phyloP scores from a whole-genome alignment of 768 basidiomycete genomes.

The Jaapia argillacea region DNA sequence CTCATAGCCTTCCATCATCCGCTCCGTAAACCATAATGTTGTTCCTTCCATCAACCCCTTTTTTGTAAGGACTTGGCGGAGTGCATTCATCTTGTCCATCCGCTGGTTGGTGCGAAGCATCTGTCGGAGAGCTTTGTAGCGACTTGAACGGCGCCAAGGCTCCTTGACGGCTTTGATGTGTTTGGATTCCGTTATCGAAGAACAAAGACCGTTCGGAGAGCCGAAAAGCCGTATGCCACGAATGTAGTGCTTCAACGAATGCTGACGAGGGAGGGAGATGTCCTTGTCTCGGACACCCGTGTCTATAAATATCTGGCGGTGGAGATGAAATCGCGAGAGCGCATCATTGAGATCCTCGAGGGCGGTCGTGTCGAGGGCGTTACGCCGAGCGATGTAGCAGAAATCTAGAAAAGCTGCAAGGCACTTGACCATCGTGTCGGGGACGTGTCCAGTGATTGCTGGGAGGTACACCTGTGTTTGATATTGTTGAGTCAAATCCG shows the following conservation, averaged over 20 bases:
- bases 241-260: background rate
- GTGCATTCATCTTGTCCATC: conserved; percentile 4
- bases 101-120: conserved; percentile 8
- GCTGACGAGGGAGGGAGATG: background rate
- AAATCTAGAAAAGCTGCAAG: conserved; percentile 20
- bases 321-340: background rate
- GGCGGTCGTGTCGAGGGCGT: conserved; percentile 10
- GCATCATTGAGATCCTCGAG: conserved; percentile 11
- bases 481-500: conserved; percentile 1
- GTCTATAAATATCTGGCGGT: background rate
- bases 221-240: conserved; percentile 4
- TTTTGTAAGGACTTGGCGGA: background rate
- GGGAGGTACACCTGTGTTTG: conserved; percentile 12
- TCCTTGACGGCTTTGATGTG: conserved; percentile 15
- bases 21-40: too few relatives aligned
- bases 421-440: conserved; percentile 13
- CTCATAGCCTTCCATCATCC: too few relatives aligned
- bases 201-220: conserved; percentile 12
- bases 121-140: conserved; percentile 9
- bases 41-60: conserved; percentile 5
- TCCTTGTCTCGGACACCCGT: background rate
- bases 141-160: conserved; percentile 12
- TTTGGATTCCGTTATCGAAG: conserved; percentile 13
- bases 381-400: conserved; percentile 17
- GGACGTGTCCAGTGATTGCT: conserved; percentile 19